Evolutionary conservation across 805 yeast species (phyloP).

Genomic region (Tetrapisispora fleetii): DNA sequence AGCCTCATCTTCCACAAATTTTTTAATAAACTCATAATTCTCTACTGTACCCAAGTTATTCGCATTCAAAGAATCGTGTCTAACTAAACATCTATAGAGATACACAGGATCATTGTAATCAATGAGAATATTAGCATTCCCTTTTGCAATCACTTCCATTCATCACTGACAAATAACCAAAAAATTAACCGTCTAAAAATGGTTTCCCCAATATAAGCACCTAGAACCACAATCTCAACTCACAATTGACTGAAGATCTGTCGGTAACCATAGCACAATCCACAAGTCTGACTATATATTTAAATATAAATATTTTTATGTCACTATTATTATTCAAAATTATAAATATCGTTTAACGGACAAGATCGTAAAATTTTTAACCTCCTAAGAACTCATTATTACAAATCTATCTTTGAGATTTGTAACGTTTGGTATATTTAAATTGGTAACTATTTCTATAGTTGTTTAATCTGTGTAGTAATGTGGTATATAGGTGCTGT

Average conservation of each 20-base stretch:
- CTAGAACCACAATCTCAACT: too few species aligned
- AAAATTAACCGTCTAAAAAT: too few species aligned
- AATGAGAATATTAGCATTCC: conserved; percentile 23
- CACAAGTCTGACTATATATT: too few species aligned
- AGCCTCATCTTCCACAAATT: conserved; percentile 3
- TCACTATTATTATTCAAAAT: not conserved
- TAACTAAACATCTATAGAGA: conserved; percentile 20
- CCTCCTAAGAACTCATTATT: not conserved
- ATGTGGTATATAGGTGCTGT: too few species aligned
- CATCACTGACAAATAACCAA: not conserved
- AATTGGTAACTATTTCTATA: not conserved
- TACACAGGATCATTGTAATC: conserved; percentile 8
- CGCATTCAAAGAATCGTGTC: conserved; percentile 10
- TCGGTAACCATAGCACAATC: not conserved
- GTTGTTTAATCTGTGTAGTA: too few species aligned
- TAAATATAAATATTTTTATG: not conserved
- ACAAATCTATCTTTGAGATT: not conserved
- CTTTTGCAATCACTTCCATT: conserved; percentile 16
- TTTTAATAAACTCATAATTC: conserved; percentile 11
- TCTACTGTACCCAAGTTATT: conserved; percentile 17
- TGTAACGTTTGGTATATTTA: not conserved
- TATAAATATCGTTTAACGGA: not conserved
- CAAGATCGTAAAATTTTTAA: not conserved
- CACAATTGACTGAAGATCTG: too few species aligned
- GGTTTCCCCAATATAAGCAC: too few species aligned